Conservation (phyloP, 1,139 yeast species). For the Oligophagozyma castellii region DNA sequence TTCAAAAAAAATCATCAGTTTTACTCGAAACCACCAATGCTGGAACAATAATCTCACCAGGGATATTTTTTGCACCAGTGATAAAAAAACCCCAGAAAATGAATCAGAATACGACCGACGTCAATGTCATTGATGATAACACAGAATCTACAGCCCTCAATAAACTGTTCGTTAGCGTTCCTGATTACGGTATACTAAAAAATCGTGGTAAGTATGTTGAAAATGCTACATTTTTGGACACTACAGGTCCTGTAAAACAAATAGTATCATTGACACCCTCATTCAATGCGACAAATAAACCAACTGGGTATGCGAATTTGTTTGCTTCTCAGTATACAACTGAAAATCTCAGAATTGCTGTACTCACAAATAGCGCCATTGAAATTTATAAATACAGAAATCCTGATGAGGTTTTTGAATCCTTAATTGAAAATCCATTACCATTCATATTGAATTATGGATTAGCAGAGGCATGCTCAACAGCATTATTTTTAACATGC, state of each 20-base stretch:
- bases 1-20: conserved; percentile 31
- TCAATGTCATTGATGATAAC: conserved; percentile 1
- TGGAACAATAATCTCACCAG: conserved; percentile 61
- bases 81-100: conserved; percentile 13
- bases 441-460: conserved; percentile 45
- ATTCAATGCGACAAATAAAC: conserved; percentile 57
- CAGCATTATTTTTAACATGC: conserved; percentile 73
- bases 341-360: conserved; percentile 55
- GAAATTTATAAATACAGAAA: conserved; percentile 65
- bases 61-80: conserved; percentile 52
- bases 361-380: conserved; percentile 68
- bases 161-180: conserved; percentile 58
- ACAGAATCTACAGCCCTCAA: conserved; percentile 12
- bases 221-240: conserved; percentile 63
- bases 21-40: conserved; percentile 29
- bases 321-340: conserved; percentile 73
- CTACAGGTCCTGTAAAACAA: conserved; percentile 56
- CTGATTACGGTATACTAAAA: conserved; percentile 73
- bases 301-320: conserved; percentile 70
- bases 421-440: conserved; percentile 42
- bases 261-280: conserved; percentile 57
- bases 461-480: conserved; percentile 69
- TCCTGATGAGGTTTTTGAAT: conserved; percentile 63
- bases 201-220: conserved; percentile 60
- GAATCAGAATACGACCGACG: background rate